Base-by-base conservation (phyloP, 352 stramenopile genomes). In the Salisapilia sapeloensis region DNA sequence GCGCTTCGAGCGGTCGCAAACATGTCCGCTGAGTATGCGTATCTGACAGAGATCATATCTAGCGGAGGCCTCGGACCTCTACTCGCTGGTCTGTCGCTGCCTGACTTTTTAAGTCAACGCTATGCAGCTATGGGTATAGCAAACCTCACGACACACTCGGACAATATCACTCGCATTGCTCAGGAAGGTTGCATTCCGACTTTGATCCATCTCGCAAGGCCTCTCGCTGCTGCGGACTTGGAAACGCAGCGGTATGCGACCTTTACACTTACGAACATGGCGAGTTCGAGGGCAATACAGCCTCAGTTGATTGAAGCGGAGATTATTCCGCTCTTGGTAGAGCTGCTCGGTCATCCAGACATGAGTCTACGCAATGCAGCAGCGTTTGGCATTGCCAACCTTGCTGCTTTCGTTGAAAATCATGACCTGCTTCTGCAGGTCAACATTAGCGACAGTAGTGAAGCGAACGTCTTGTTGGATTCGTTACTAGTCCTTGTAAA, bases 61-160 rank as follows among this genome's bases (percentile, higher is more conserved):
- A 80, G 74, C 4, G 91, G 91, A 10, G 81, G 78, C 3, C 44
- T 98, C 11, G 57, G 72, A 6, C 80, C 87, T 21, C 56, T 98
- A 1, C 56, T 93, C 25, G 53, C 79, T 13, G 83, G 90, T 11
- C 62, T 98, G 14, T 75, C 63, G 13, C 93, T 83, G 0, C 70
- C 84, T 1, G 93, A 98, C 51, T 76, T 78, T 22, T 44, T 97
- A 11, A 93, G 78, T 38, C 89, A 95, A 44, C 71, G 89, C 15
- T 98, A 94, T 56, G 83, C 87, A 11, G 80, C 80, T 16, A 96
- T 98, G 90, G 85, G 85, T 12, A 65, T 97, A 17, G 89, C 86
- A 2, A 98, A 98, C 43, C 50, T 98, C 12, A 92, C 91, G 9
- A 93, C 84, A 4, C 94, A 96, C 48, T 46, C 71, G 2, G 61